These are phyloP conservation scores for Butyriboletus appendiculatus DNA, from an alignment of 1,284 basidiomycete species.

Conservation along the genomic window DNA sequence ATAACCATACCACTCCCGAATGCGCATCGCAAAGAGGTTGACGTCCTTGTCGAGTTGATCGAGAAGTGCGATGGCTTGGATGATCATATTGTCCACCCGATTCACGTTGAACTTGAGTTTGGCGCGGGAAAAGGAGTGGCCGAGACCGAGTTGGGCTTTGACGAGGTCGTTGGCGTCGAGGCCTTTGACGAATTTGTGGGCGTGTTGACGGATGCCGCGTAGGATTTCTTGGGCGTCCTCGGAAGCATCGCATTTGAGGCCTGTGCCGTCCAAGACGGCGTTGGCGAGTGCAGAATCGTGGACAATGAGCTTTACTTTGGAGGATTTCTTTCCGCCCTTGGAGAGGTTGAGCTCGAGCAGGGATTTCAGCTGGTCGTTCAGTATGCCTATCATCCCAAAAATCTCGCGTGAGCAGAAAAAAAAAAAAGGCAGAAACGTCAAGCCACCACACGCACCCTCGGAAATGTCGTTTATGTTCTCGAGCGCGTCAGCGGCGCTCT, in stretches of 20 bases:
- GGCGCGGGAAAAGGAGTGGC: conserved; percentile 96
- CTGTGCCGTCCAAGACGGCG: conserved; percentile 78
- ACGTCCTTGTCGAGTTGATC: conserved; percentile 99
- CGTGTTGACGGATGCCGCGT: conserved; percentile 92
- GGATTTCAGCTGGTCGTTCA: conserved; percentile 87
- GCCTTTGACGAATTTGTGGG: conserved; percentile 88
- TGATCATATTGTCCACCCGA: conserved; percentile 99
- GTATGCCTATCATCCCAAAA: conserved; percentile 55
- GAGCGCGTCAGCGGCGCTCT: conserved; percentile 92
- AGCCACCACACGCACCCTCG: conserved; percentile 64
- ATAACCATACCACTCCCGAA: conserved; percentile 99
- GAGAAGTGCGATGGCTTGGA: conserved; percentile 97
- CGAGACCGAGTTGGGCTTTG: conserved; percentile 95
- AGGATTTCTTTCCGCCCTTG: conserved; percentile 74
- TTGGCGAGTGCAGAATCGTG: conserved; percentile 80
- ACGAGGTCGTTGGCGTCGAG: conserved; percentile 88
- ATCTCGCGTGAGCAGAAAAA: neutral
- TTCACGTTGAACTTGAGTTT: conserved; percentile 99
- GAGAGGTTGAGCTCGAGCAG: conserved; percentile 90
- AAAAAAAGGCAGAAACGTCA: no score
- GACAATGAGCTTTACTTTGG: conserved; percentile 82
- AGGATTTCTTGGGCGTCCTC: conserved; percentile 88
- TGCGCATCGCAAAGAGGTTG: conserved; percentile 98
- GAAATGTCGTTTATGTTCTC: conserved; percentile 98
- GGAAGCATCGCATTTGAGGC: conserved; percentile 86